These are phyloP conservation scores for Aspergillus brunneoviolaceus DNA, from an alignment of 2,329 filamentous ascomycete genomes.

Conservation along the genomic window DNA sequence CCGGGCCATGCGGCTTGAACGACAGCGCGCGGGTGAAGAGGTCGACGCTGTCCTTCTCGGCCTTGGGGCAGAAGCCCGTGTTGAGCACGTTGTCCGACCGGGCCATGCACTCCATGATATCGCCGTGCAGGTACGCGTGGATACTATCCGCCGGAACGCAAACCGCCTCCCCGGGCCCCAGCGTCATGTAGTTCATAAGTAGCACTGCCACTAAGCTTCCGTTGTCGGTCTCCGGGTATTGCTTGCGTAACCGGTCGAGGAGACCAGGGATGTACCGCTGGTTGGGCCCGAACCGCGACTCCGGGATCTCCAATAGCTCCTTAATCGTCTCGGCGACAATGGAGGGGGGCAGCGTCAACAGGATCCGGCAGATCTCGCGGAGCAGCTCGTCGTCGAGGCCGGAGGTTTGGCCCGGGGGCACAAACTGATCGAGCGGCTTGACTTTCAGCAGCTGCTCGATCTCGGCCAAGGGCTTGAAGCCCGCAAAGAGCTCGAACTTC, in stretches of 20 bases:
- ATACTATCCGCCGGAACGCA: conserved; percentile 73
- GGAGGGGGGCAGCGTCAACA: conserved; percentile 55
- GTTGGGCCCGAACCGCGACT: conserved; percentile 48
- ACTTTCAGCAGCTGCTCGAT: conserved; percentile 60
- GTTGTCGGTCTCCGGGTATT: conserved; percentile 64
- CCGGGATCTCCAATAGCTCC: conserved; percentile 51
- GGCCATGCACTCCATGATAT: conserved; percentile 79
- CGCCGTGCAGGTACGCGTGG: conserved; percentile 69
- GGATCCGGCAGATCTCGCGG: conserved; percentile 54
- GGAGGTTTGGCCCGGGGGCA: conserved; percentile 43
- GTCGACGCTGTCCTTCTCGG: conserved; percentile 63
- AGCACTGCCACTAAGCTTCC: conserved; percentile 68
- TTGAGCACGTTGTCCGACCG: conserved; percentile 73
- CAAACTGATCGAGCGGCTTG: conserved; percentile 54
- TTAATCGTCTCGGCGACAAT: conserved; percentile 55
- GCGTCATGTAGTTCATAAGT: conserved; percentile 71
- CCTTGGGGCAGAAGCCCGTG: conserved; percentile 69
- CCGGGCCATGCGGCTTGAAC: conserved; percentile 60
- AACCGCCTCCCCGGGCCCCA: conserved; percentile 65
- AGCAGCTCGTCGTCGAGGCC: conserved; percentile 59
- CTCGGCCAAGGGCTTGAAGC: conserved; percentile 65
- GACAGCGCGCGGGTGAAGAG: conserved; percentile 63
- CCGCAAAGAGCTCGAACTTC: conserved; percentile 73
- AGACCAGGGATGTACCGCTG: conserved; percentile 64
- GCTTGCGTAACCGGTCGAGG: conserved; percentile 61